phyloP scores from a whole-genome alignment of 2,329 filamentous ascomycete species.

The Botrytis medusae region DNA sequence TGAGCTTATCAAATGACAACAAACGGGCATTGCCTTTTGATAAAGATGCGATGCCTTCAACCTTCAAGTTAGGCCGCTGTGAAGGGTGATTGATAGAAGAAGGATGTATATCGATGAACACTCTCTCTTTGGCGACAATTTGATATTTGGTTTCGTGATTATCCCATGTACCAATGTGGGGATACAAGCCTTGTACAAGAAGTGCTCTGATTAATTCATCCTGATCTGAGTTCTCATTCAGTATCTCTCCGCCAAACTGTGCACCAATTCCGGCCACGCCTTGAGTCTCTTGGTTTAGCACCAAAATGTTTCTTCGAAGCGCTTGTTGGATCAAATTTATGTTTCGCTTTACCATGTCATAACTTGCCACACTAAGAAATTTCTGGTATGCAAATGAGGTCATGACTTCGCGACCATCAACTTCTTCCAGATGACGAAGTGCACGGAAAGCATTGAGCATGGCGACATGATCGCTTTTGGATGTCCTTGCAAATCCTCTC shows the following conservation, averaged over 20 bases:
- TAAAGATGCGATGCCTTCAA: background rate
- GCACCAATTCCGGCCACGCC: constrained; percentile 10
- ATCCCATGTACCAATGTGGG: constrained; percentile 44
- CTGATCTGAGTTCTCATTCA: constrained; percentile 49
- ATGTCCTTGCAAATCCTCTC: constrained; percentile 61
- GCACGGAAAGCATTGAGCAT: constrained; percentile 46
- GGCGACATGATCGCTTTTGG: constrained; percentile 48
- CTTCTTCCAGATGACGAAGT: constrained; percentile 39
- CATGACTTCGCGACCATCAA: background rate
- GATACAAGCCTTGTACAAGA: constrained; percentile 46
- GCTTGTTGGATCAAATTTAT: background rate
- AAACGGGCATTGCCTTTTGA: background rate
- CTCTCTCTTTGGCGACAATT: background rate
- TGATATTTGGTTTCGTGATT: background rate
- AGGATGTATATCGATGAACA: background rate
- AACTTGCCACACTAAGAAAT: constrained; percentile 35
- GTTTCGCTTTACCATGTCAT: background rate
- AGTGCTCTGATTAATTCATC: constrained; percentile 48
- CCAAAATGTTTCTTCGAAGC: constrained; percentile 3
- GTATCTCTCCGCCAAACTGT: constrained; percentile 37
- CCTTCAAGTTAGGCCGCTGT: background rate
- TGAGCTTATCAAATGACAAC: background rate
- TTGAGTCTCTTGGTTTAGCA: background rate
- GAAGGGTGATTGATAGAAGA: constrained; percentile 18
- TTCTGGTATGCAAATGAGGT: constrained; percentile 27